Percentiles rank a stretch among this genome's conserved stretches.
phyloP scores from a whole-genome alignment of 1,284 basidiomycete species.

The Porogramme epimiltina region DNA sequence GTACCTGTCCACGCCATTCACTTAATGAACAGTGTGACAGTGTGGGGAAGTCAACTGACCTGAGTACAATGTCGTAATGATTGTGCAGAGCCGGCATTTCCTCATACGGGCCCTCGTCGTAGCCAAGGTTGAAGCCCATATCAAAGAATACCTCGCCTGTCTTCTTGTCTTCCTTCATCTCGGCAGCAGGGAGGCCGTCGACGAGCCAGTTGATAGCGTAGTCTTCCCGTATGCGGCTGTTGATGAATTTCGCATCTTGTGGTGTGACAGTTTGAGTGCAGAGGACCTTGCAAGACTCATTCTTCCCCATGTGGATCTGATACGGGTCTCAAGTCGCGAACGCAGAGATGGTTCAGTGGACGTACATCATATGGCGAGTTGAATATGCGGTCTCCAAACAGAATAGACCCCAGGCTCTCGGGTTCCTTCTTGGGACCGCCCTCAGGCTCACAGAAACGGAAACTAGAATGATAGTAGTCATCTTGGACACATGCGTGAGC shows the following conservation, averaged over 20 bases:
- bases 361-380: conserved; percentile 85
- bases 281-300: conserved; percentile 76
- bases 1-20: conserved; percentile 57
- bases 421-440: conserved; percentile 79
- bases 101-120: conserved; percentile 56
- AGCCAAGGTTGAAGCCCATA: conserved; percentile 82
- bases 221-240: conserved; percentile 88
- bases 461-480: conserved; percentile 86
- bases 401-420: conserved; percentile 89
- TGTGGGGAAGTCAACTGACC: conserved; percentile 42
- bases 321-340: background rate
- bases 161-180: conserved; percentile 82
- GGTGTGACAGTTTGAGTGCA: conserved; percentile 66
- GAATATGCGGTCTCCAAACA: conserved; percentile 97
- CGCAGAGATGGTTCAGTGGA: conserved; percentile 9
- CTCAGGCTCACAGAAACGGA: conserved; percentile 87
- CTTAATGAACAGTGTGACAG: background rate
- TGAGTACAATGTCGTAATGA: conserved; percentile 85
- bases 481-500: conserved; percentile 44
- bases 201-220: conserved; percentile 96
- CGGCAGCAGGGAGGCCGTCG: conserved; percentile 92
- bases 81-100: conserved; percentile 82
- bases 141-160: conserved; percentile 87
- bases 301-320: conserved; percentile 79
- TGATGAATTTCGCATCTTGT: conserved; percentile 87